Conservation (phyloP, 2,329 filamentous ascomycete species). For the Fusarium sp. region DNA sequence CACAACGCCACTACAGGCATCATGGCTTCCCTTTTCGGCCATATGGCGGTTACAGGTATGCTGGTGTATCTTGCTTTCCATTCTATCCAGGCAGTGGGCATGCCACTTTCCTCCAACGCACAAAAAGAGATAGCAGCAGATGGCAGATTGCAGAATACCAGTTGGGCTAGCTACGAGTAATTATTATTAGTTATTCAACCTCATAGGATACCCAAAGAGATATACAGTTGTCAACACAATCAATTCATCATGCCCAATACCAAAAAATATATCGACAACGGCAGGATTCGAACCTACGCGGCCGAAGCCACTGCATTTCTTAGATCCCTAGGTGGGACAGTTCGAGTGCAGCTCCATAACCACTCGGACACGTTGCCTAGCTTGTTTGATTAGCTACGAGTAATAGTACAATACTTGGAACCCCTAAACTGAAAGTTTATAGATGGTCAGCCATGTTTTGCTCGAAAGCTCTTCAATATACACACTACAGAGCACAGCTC, state of each 20-base stretch:
- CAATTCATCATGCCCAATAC: too few relatives aligned
- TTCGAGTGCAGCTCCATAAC: too few relatives aligned
- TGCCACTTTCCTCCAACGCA: not conserved
- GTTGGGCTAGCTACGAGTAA: too few relatives aligned
- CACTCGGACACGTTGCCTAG: too few relatives aligned
- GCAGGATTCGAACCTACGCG: too few relatives aligned
- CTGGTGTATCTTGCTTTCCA: not conserved
- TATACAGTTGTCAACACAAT: too few relatives aligned
- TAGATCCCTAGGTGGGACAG: too few relatives aligned
- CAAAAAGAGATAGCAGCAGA: not conserved
- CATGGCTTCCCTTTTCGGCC: not conserved
- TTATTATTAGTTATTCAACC: too few relatives aligned
- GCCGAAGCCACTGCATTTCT: too few relatives aligned
- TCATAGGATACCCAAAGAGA: too few relatives aligned
- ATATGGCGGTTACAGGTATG: not conserved
- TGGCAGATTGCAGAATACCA: not conserved
- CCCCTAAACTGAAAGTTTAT: not conserved
- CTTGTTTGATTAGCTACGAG: not conserved
- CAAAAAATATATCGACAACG: too few relatives aligned
- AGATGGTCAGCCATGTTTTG: not conserved
- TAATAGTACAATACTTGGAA: not conserved
- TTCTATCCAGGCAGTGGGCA: not conserved
- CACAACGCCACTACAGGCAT: not conserved
- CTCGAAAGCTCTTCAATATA: not conserved
- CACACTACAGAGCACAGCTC: not conserved